phyloP scores from a whole-genome alignment of 1,284 basidiomycete species.

The Flammula alnicola region DNA sequence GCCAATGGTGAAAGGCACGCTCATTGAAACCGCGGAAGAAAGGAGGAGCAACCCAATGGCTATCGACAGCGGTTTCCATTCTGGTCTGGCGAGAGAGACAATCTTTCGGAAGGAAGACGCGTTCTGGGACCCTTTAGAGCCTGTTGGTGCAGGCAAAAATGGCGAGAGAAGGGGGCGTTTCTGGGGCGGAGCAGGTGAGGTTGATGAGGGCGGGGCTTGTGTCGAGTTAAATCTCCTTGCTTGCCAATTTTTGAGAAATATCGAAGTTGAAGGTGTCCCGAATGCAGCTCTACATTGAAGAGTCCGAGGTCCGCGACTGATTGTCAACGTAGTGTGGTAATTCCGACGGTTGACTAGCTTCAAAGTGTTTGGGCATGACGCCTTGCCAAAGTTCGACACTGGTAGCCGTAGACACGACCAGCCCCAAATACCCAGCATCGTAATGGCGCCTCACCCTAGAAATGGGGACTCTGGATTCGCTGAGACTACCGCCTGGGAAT shows the following conservation, averaged over 20 bases:
- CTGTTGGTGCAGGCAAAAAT: constrained; percentile 40
- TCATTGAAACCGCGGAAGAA: constrained; percentile 86
- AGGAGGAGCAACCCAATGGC: constrained; percentile 73
- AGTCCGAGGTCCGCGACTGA: background rate
- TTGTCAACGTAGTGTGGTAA: constrained; percentile 9
- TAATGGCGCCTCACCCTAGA: constrained; percentile 5
- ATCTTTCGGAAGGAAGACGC: constrained; percentile 77
- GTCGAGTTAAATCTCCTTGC: constrained; percentile 23
- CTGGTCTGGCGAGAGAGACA: constrained; percentile 76
- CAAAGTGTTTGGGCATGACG: too few relatives aligned
- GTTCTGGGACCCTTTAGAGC: constrained; percentile 36
- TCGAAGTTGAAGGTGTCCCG: background rate
- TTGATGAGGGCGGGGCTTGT: constrained; percentile 10
- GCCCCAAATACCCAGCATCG: constrained; percentile 32
- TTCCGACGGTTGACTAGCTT: constrained; percentile 13
- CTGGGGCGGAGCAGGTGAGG: constrained; percentile 23
- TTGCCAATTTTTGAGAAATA: background rate
- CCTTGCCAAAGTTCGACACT: too few relatives aligned
- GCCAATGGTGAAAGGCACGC: constrained; percentile 89
- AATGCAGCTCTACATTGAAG: background rate
- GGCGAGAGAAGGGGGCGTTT: constrained; percentile 45
- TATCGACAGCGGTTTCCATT: constrained; percentile 70
- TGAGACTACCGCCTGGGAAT: background rate
- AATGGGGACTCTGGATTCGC: background rate
- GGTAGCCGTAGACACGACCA: constrained; percentile 25